phyloP scores from a whole-genome alignment of 495 filamentous ascomycete species.

The Geopyxis carbonaria region DNA sequence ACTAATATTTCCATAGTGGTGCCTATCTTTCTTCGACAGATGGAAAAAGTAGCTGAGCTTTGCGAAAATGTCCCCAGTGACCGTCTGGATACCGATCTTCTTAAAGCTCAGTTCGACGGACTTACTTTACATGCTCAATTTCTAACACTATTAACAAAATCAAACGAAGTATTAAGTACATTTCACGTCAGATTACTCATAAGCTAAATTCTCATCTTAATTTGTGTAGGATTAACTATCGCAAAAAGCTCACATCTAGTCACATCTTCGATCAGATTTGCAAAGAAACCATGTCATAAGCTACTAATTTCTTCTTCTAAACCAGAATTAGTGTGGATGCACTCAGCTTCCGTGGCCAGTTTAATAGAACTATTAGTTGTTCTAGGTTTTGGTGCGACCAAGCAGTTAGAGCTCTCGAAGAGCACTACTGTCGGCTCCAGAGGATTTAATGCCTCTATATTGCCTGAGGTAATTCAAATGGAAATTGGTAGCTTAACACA shows the following conservation, averaged over 20 bases:
- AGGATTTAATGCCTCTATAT: neutral
- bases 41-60: neutral
- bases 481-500: neutral
- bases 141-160: neutral
- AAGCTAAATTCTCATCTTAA: neutral
- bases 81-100: neutral
- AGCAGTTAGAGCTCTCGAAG: neutral
- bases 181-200: neutral
- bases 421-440: neutral
- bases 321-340: neutral
- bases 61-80: neutral
- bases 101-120: neutral
- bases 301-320: neutral
- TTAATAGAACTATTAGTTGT: slow-evolving; percentile 1
- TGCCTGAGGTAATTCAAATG: neutral
- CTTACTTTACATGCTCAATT: neutral
- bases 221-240: neutral
- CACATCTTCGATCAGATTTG: neutral
- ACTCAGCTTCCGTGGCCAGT: neutral
- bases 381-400: neutral
- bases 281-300: neutral
- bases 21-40: neutral
- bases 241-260: neutral
- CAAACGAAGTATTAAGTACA: neutral
- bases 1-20: neutral